phyloP scores from a whole-genome alignment of 345 rosid genomes.

The Iberis pinnata region DNA sequence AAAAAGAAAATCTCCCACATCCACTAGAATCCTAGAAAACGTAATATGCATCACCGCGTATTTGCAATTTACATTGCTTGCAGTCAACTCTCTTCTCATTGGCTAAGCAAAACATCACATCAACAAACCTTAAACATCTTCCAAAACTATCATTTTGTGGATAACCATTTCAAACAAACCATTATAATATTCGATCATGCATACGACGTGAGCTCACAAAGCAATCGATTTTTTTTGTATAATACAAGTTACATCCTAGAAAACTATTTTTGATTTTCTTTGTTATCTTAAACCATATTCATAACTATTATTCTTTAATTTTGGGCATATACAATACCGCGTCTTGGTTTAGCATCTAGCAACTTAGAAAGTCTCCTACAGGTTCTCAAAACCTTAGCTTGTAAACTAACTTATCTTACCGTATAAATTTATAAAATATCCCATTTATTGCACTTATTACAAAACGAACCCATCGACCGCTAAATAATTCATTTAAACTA shows the following conservation, averaged over 20 bases:
- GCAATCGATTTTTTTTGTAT: not conserved
- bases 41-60: slow-evolving; percentile 12
- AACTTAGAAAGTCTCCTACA: slow-evolving; percentile 19
- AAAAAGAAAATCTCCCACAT: not conserved
- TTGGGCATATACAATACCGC: not conserved
- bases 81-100: slow-evolving; percentile 19
- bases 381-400: slow-evolving; percentile 23
- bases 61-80: slow-evolving; percentile 16
- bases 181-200: slow-evolving; percentile 6
- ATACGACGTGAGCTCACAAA: not conserved
- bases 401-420: not conserved
- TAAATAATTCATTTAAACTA: not conserved
- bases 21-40: not conserved
- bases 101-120: slow-evolving; percentile 22
- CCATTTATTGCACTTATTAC: not conserved
- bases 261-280: not conserved
- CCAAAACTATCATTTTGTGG: slow-evolving; percentile 5
- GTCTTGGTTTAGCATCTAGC: slow-evolving; percentile 21
- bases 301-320: not conserved
- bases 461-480: not conserved
- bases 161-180: not conserved
- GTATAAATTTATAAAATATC: not conserved
- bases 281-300: not conserved
- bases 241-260: not conserved
- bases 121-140: slow-evolving; percentile 17